Base-by-base conservation (phyloP, 2,329 filamentous ascomycete species). In the Curvularia sp. region DNA sequence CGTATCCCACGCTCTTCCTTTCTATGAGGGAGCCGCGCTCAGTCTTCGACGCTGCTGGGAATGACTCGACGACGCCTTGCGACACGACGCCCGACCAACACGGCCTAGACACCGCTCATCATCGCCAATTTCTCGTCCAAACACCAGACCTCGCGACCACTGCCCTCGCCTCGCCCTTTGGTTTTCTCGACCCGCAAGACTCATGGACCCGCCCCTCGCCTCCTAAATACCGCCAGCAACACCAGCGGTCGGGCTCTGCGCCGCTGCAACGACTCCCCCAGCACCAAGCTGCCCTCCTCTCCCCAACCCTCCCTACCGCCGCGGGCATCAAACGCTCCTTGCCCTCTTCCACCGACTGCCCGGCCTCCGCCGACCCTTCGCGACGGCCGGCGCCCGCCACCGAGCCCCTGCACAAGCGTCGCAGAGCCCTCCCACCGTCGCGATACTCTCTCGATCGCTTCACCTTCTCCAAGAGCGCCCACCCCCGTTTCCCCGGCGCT, bases 391-490 rank as follows among this genome's bases (percentile, higher is more conserved):
- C 30, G 33, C 50, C 70, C 38, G 55, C 65, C 42, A 73, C 63
- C 60, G 74, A 77, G 55, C 74, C 75, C 2, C 59, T 75, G 55
- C 73, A 72, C 68, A 79, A 78, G 67, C 72, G 68, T 28, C 64
- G 68, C 28, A 73, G 70, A 49, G 53, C 75, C 20, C 70, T 68
- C 8, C 52, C 50, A 3, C 71, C 65, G 63, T 57, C 73, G 49
- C 69, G 72, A 43, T 72, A 77, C 61, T 75, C 70, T 8, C 69
- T 79, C 44, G 75, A 79, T 63, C 71, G 73, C 41, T 75, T 77
- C 60, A 69, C 55, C 57, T 70, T 76, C 51, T 60, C 74, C 51
- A 59, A 60, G 31, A 53, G 53, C 46, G 52, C 63, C 7, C 63
- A 63, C 7, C 53, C 70, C 50, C 64, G 57, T 15, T 61, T 54